Base-by-base conservation (phyloP, 176 grass and related monocot genomes). In the Thalia dealbata region DNA sequence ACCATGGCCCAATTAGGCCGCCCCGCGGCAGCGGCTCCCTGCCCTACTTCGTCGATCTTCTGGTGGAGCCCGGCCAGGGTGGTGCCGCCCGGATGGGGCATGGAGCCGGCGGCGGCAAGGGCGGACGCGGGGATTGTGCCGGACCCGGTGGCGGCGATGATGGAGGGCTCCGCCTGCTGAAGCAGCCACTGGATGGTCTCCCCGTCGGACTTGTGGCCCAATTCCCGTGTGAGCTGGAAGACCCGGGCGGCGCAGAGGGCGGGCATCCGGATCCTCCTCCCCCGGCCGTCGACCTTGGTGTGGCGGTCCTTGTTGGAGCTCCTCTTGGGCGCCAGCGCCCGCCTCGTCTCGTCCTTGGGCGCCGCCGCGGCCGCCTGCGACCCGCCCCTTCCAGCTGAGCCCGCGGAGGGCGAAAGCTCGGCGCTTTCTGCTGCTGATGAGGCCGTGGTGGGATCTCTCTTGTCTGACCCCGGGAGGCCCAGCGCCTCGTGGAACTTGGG, bases 51-150 rank as follows among this genome's bases (percentile, higher is more conserved):
- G 76, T 78, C 65, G 38, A 70, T 28, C 65, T 78, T 78, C 50
- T 69, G 76, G 64, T 78, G 64, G 66, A 35, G 29, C 27, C 72
- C 65, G 28, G 50, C 50, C 0, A 50, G 30, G 50, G 19, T 18
- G 11, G 30, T 30, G n/a, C 32, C 18, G 7, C 56, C 71, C 9
- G 79, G 82, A 27, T 78, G 80, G 1, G 89, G 73, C 63, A 83
- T 79, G 26, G 89, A 78, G 2, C 84, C 84, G 26, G 82, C 86
- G 63, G 86, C 27, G 7, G 64, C 32, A 29, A 67, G 29, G 32
- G 32, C 15, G 30, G 64, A 67, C 7, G 64, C 32, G 0, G 64
- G 64, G 32, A 67, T 42, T 1, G 64, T 67, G 29, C 64, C 64
- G 0, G 64, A 67, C 4, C 32, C 64, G 14, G 64, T 67, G 64